These are phyloP conservation scores for Ophiocytium majus DNA, from an alignment of 352 stramenopile genomes.

Conservation along the genomic window DNA sequence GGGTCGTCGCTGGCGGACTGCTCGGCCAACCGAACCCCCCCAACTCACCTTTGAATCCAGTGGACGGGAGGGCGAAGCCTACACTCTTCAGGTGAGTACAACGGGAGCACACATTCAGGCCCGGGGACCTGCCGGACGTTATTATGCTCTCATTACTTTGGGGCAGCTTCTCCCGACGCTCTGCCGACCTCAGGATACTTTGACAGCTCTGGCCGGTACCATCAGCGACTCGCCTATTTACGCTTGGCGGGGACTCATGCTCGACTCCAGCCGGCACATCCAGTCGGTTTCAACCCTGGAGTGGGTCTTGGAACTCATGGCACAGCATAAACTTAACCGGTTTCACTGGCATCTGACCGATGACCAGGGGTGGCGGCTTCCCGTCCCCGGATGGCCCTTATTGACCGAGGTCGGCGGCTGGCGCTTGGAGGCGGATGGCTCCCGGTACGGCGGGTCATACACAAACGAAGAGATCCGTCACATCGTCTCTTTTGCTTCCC, in stretches of 20 bases:
- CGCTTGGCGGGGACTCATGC: not conserved
- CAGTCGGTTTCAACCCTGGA: not conserved
- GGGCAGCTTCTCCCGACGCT: too few relatives aligned
- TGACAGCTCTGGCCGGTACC: not conserved
- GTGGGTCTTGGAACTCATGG: not conserved
- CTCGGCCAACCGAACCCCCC: too few relatives aligned
- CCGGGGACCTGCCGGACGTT: too few relatives aligned
- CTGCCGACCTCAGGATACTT: not conserved
- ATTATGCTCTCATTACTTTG: too few relatives aligned
- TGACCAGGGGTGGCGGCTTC: not conserved
- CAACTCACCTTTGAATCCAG: too few relatives aligned
- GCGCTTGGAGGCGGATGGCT: not conserved
- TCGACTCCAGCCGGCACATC: not conserved
- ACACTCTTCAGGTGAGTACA: too few relatives aligned
- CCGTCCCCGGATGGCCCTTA: not conserved
- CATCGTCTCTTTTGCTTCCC: conserved; percentile 17
- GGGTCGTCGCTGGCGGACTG: too few relatives aligned
- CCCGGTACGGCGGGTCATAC: not conserved
- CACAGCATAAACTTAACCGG: not conserved
- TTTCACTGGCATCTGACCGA: conserved; percentile 14
- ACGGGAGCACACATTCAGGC: too few relatives aligned
- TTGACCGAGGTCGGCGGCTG: not conserved
- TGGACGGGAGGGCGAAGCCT: too few relatives aligned
- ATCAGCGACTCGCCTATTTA: not conserved
- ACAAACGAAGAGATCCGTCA: conserved; percentile 1